Percentiles rank a stretch among this genome's conserved stretches.
Evolutionary conservation across 2,329 filamentous ascomycete species (phyloP).

Genomic region (Colletotrichum acutatum): DNA sequence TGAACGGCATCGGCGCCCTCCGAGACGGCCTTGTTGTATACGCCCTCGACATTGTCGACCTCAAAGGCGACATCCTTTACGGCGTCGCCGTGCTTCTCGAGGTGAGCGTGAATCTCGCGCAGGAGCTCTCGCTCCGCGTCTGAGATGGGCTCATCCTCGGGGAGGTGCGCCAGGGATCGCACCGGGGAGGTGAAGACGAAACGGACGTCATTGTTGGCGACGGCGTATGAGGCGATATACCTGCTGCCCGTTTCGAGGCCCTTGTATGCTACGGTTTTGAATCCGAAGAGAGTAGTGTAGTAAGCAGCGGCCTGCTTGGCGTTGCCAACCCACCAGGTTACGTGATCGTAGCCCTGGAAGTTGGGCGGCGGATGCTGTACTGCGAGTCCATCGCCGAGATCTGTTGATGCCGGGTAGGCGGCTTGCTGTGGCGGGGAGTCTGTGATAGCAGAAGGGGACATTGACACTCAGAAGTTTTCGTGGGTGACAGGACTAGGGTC

Average conservation of each 20-base stretch:
- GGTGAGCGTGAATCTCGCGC: conserved; percentile 81
- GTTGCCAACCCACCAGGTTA: conserved; percentile 97
- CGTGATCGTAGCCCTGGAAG: conserved; percentile 90
- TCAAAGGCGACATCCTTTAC: conserved; percentile 97
- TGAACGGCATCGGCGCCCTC: conserved; percentile 72
- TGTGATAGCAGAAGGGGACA: conserved; percentile 70
- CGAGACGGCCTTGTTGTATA: conserved; percentile 79
- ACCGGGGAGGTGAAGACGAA: conserved; percentile 89
- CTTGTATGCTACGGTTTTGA: conserved; percentile 82
- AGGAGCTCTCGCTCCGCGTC: conserved; percentile 73
- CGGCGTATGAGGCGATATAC: conserved; percentile 84
- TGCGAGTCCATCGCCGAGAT: conserved; percentile 60
- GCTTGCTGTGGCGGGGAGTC: conserved; percentile 59
- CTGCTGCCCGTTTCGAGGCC: conserved; percentile 90
- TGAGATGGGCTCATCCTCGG: conserved; percentile 69
- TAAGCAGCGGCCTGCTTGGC: conserved; percentile 94
- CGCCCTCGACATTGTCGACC: conserved; percentile 86
- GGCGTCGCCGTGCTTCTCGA: conserved; percentile 89
- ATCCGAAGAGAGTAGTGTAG: conserved; percentile 89
- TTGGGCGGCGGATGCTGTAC: conserved; percentile 61
- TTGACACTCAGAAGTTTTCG: conserved; percentile 46
- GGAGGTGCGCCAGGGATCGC: conserved; percentile 67
- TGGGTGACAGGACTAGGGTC: background rate
- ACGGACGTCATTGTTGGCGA: conserved; percentile 78
- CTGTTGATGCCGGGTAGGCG: conserved; percentile 51